phyloP scores from a whole-genome alignment of 164 flowering plant genomes.

The Tetracentron sinense region DNA sequence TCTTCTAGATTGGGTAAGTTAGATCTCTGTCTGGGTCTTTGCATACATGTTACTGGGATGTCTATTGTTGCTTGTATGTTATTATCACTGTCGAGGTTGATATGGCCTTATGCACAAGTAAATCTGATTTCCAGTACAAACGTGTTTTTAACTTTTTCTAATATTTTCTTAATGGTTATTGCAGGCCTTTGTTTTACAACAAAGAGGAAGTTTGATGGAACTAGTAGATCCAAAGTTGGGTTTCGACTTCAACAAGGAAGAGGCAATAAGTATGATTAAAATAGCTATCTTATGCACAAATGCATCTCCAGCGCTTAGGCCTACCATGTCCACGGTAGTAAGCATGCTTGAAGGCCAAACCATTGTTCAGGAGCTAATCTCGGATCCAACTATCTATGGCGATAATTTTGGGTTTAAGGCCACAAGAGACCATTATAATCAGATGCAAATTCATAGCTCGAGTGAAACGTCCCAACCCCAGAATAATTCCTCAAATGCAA shows the following conservation, averaged over 20 bases:
- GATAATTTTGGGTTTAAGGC: neutral
- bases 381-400: neutral
- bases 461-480: neutral
- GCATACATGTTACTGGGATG: too few species aligned
- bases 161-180: neutral
- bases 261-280: neutral
- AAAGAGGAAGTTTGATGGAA: constrained; percentile 6
- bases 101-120: neutral
- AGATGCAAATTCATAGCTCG: neutral
- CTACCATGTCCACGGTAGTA: neutral
- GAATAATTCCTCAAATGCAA: neutral
- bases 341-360: constrained; percentile 2
- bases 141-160: neutral
- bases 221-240: constrained; percentile 9
- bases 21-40: neutral
- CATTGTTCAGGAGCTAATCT: neutral
- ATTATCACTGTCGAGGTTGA: neutral
- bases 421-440: neutral
- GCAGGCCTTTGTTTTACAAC: neutral
- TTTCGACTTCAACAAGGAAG: neutral
- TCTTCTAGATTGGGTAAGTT: constrained; percentile 15
- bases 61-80: neutral
- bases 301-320: neutral
- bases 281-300: neutral
- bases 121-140: neutral